A percentile compares a stretch with the other conserved stretches of the same genome.
Evolutionary conservation across 176 grass and related monocot species (phyloP).

Genomic region (sorghum (Sorghum bicolor)): DNA sequence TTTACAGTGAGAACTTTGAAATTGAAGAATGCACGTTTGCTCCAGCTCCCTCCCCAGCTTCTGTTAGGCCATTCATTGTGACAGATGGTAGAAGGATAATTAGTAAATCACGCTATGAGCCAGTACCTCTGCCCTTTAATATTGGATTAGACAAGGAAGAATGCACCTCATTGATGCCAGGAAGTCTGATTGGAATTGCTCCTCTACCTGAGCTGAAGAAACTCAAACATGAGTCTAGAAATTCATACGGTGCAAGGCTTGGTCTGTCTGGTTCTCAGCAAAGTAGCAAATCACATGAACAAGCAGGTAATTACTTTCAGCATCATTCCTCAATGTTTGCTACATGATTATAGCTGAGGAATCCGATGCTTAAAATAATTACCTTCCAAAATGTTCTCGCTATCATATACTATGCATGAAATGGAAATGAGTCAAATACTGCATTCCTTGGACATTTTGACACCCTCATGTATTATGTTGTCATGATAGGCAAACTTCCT

Average conservation of each 20-base stretch:
- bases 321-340: constrained; percentile 10
- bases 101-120: constrained; percentile 63
- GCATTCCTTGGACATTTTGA: neutral
- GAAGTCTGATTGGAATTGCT: constrained; percentile 38
- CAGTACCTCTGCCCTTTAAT: constrained; percentile 34
- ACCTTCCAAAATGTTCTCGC: neutral
- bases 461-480: neutral
- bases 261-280: constrained; percentile 23
- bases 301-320: constrained; percentile 50
- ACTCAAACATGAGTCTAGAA: constrained; percentile 43
- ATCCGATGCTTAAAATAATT: neutral
- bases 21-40: constrained; percentile 77
- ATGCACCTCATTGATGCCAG: constrained; percentile 26
- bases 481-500: neutral
- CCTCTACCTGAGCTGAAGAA: constrained; percentile 58
- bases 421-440: neutral
- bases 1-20: constrained; percentile 67
- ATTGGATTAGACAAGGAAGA: constrained; percentile 33
- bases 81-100: constrained; percentile 79
- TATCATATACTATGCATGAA: constrained; percentile 11
- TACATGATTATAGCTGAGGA: constrained; percentile 1
- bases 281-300: constrained; percentile 36
- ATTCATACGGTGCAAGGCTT: neutral
- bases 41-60: constrained; percentile 51
- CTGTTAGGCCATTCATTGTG: constrained; percentile 62